Percentiles rank a stretch among this genome's conserved stretches.
phyloP scores from a whole-genome alignment of 164 flowering plant species.

The Stephania cephalantha region DNA sequence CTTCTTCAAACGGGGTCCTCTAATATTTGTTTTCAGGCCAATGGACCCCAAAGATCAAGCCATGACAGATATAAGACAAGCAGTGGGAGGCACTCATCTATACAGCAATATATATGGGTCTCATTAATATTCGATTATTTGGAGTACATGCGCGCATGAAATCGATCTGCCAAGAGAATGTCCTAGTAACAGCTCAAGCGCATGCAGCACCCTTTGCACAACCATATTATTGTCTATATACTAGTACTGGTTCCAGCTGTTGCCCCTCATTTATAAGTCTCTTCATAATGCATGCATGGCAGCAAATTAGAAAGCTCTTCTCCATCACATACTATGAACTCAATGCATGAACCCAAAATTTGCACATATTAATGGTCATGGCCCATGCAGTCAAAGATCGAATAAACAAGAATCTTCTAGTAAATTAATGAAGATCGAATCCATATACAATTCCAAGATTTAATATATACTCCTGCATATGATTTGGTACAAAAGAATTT shows the following conservation, averaged over 20 bases:
- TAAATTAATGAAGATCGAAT: too few species aligned
- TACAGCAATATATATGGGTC: neutral
- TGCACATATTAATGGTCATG: neutral
- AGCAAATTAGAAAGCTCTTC: neutral
- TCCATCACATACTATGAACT: neutral
- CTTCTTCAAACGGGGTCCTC: neutral
- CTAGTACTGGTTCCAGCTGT: neutral
- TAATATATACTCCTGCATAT: too few species aligned
- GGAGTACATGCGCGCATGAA: neutral
- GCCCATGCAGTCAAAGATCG: too few species aligned
- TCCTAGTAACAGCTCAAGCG: neutral
- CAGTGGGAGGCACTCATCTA: neutral
- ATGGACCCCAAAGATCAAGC: neutral
- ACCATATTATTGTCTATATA: neutral
- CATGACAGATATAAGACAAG: neutral
- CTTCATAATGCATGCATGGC: neutral
- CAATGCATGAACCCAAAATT: neutral
- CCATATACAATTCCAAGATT: too few species aligned
- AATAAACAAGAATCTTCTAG: too few species aligned
- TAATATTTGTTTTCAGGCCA: neutral
- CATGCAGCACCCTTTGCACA: neutral
- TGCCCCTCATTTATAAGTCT: neutral
- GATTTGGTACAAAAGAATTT: neutral
- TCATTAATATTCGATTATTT: conserved; percentile 2
- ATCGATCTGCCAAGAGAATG: conserved; percentile 5